Base-by-base conservation (phyloP, 2,329 filamentous ascomycete genomes). In the Pseudogymnoascus destructans region DNA sequence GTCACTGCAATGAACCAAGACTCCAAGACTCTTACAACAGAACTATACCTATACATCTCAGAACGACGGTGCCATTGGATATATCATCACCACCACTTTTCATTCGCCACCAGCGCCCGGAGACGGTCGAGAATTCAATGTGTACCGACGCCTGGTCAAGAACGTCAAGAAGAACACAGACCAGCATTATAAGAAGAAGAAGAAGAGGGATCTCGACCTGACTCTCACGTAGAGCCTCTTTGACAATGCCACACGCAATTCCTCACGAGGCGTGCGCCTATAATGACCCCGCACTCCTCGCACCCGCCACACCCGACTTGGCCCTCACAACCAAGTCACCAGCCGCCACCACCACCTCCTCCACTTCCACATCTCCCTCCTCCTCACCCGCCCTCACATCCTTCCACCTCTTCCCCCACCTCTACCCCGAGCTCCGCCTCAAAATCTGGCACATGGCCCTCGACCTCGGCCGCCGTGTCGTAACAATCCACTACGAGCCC, bases 401-500 rank as follows among this genome's bases (percentile, higher is more conserved):
- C 40, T 69, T 69, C 40, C 55, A 59, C 32, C 60, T 64, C 54
- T 69, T 69, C 40, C 55, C 64, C 1, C 25, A 30, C 5, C 61
- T 69, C 7, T 63, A 66, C 6, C 63, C 66, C 3, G 67, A 69
- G 57, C 59, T 69, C 7, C 63, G 67, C 17, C 58, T 65, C 2
- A 64, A 66, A 35, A 63, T 69, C 10, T 69, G 64, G 65, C 57
- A 59, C 25, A 58, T 64, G 55, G 63, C 66, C 15, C 55, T 57
- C 6, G 35, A 27, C 11, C 64, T 64, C 54, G 40, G 49, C 8
- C 57, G 61, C 23, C 64, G 67, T n/a, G 61, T 59, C 5, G 61
- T 69, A 13, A 61, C 64, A 9, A 55, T 69, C 35, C 66, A 66
- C 59, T 77, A 76, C 65, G 64, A 70, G 36, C 60, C 67, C 11